Conservation (phyloP, 768 basidiomycete species). For the Kondoa subrosea region DNA sequence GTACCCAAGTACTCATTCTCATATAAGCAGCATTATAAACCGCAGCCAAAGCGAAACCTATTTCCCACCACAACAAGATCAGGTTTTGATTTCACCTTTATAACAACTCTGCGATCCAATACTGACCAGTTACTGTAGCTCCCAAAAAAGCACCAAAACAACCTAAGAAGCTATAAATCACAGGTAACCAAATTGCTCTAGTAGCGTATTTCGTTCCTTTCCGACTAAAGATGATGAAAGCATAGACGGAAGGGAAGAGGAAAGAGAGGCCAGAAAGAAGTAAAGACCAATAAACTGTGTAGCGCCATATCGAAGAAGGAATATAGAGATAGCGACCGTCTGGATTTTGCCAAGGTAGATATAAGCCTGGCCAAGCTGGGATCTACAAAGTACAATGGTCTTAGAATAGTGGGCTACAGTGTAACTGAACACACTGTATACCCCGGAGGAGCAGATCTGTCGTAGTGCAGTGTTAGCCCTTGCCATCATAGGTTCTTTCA, state of each 20-base stretch:
- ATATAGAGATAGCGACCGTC: not conserved
- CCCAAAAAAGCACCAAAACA: not conserved
- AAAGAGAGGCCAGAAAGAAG: constrained; percentile 17
- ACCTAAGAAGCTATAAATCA: not conserved
- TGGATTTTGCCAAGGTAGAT: constrained; percentile 1
- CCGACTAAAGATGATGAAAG: constrained; percentile 14
- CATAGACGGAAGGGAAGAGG: constrained; percentile 12
- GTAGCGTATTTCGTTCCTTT: constrained; percentile 6
- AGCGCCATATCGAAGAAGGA: constrained; percentile 6
- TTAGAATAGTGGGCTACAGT: not conserved
- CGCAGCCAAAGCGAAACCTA: constrained; percentile 12
- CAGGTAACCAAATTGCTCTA: not conserved
- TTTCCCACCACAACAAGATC: not conserved
- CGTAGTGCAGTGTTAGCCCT: not conserved
- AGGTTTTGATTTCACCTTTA: not conserved
- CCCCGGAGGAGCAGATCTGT: constrained; percentile 5
- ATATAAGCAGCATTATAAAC: constrained; percentile 20
- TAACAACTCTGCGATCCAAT: not conserved
- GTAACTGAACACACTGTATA: not conserved
- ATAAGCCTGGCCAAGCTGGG: not conserved
- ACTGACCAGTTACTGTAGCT: constrained; percentile 5
- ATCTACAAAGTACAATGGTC: not conserved
- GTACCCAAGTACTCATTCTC: constrained; percentile 20
- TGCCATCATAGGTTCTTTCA: not conserved
- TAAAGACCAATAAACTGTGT: constrained; percentile 17